Percentiles rank a stretch among this genome's conserved stretches.
These are phyloP conservation scores for Domatiomyces globalis DNA, from an alignment of 2,329 filamentous ascomycete species.

Conservation along the genomic window DNA sequence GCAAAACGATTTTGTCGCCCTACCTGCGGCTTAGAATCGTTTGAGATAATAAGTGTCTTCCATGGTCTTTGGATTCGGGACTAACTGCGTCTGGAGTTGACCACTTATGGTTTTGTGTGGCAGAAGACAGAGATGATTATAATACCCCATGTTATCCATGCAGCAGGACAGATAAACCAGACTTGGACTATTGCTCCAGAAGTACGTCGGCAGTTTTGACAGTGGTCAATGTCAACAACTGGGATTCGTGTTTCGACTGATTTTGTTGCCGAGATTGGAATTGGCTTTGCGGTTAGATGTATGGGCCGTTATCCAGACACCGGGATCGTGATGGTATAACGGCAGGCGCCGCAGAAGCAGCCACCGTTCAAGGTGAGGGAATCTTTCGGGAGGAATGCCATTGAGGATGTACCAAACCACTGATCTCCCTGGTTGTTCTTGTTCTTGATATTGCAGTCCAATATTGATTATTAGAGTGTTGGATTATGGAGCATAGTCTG, in stretches of 20 bases:
- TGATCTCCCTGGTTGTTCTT: no score
- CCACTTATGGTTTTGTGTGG: conserved; percentile 5
- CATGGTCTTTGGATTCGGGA: conserved; percentile 1
- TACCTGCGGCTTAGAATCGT: conserved; percentile 11
- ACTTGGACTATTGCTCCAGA: conserved; percentile 16
- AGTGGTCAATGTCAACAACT: conserved; percentile 19
- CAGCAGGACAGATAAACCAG: conserved; percentile 20
- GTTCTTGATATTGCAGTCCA: no score
- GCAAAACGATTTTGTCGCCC: conserved; percentile 19
- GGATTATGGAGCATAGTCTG: no score
- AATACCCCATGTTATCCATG: conserved; percentile 19
- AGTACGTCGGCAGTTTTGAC: conserved; percentile 17
- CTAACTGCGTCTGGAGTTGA: conserved; percentile 5
- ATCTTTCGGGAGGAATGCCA: conserved; percentile 9
- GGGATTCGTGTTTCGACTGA: conserved; percentile 14
- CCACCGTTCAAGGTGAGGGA: conserved; percentile 18
- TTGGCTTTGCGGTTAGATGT: conserved; percentile 4
- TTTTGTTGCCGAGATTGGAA: conserved; percentile 7
- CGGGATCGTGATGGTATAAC: conserved; percentile 19
- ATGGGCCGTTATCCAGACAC: conserved; percentile 10
- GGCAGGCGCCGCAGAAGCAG: conserved; percentile 21
- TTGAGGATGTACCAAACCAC: neutral
- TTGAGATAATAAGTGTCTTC: conserved; percentile 10
- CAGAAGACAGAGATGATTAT: neutral
- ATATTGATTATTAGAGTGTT: no score